phyloP scores from a whole-genome alignment of 768 basidiomycete genomes.

The Cytidiella melzeri region DNA sequence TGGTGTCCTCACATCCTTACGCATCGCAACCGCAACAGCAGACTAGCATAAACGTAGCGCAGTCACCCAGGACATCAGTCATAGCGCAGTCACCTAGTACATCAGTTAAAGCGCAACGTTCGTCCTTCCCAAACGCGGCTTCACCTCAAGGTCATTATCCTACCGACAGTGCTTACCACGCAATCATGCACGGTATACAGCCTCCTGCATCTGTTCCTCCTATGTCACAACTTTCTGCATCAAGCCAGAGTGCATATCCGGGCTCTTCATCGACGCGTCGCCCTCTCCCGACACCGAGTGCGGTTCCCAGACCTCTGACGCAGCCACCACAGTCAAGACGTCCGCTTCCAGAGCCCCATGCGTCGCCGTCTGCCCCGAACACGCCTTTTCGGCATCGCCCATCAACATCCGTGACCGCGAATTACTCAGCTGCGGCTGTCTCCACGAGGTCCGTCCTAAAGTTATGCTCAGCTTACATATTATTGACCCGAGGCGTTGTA shows the following conservation, averaged over 20 bases:
- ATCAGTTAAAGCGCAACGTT: no score
- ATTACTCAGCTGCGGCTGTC: not conserved
- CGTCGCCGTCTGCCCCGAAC: conserved; percentile 4
- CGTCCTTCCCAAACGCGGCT: not conserved
- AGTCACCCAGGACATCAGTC: no score
- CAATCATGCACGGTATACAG: not conserved
- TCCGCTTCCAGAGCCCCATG: conserved; percentile 5
- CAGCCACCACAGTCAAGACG: conserved; percentile 2
- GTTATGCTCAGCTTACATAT: not conserved
- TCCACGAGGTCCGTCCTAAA: not conserved
- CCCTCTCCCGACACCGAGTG: not conserved
- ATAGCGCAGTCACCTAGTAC: no score
- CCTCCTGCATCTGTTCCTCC: not conserved
- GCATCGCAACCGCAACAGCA: no score
- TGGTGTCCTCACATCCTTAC: no score
- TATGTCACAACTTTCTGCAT: not conserved
- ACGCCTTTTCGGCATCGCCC: conserved; percentile 7
- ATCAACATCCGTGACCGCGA: conserved; percentile 3
- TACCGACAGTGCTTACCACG: not conserved
- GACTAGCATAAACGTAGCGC: no score
- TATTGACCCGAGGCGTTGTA: conserved; percentile 1
- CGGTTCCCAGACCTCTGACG: not conserved
- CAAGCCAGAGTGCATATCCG: not conserved
- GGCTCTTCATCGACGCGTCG: not conserved
- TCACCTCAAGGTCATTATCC: not conserved